Conservation (phyloP, 2,329 filamentous ascomycete genomes). For the Colletotrichum noveboracense region DNA sequence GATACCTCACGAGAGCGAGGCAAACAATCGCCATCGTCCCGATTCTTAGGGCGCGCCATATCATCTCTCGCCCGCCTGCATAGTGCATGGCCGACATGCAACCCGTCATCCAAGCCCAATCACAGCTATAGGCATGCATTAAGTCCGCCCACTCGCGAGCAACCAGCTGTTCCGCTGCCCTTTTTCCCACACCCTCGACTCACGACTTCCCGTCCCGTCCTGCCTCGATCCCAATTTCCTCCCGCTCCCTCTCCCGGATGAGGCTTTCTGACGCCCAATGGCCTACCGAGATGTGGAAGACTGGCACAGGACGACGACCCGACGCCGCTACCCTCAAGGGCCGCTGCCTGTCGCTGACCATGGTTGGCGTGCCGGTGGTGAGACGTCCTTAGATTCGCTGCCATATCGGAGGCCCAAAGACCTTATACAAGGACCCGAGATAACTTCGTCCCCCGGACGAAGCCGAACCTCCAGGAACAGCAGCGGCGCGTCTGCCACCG, state of each 20-base stretch:
- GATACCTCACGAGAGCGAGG: slow-evolving; percentile 18
- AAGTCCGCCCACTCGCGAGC: slow-evolving; percentile 15
- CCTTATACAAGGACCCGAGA: slow-evolving; percentile 34
- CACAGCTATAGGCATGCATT: slow-evolving; percentile 16
- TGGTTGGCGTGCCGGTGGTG: slow-evolving; percentile 34
- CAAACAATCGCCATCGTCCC: slow-evolving; percentile 3
- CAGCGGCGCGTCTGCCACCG: slow-evolving; percentile 13
- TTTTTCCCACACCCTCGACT: neutral
- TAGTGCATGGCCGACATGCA: slow-evolving; percentile 19
- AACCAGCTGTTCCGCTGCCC: slow-evolving; percentile 20
- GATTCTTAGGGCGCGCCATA: slow-evolving; percentile 19
- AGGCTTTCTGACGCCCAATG: slow-evolving; percentile 23
- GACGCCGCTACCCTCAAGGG: slow-evolving; percentile 10
- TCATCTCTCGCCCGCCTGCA: slow-evolving; percentile 13
- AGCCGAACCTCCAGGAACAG: slow-evolving; percentile 16
- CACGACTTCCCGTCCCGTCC: neutral
- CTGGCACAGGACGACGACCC: slow-evolving; percentile 19
- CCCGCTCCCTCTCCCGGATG: neutral
- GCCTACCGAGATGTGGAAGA: slow-evolving; percentile 24
- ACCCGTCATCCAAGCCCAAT: slow-evolving; percentile 20
- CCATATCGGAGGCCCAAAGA: slow-evolving; percentile 34
- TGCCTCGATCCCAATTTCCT: neutral
- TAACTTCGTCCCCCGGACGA: slow-evolving; percentile 32
- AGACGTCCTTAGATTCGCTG: slow-evolving; percentile 35
- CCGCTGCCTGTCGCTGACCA: slow-evolving; percentile 30